Conservation (phyloP, 495 filamentous ascomycete species). For the Gamarada debralockiae region DNA sequence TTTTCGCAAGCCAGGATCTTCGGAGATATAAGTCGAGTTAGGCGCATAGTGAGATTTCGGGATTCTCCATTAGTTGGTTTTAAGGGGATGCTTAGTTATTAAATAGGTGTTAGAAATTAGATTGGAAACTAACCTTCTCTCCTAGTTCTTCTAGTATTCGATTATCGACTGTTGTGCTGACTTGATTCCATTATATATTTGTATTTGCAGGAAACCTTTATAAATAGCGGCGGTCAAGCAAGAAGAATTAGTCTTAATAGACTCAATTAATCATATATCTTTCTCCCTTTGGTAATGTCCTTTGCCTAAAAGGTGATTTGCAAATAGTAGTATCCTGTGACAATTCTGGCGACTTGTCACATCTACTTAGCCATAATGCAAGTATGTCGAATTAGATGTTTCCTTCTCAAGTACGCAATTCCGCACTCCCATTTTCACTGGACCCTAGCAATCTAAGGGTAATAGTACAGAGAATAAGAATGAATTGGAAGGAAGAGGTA, state of each 20-base stretch:
- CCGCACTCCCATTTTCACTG: no score
- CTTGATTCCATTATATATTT: slow-evolving; percentile 97
- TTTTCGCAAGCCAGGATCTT: slow-evolving; percentile 77
- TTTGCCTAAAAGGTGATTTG: slow-evolving; percentile 99
- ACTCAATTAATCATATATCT: slow-evolving; percentile 94
- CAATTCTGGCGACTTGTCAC: slow-evolving; percentile 86
- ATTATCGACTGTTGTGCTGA: slow-evolving; percentile 88
- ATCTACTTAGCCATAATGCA: background rate
- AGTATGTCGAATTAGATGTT: no score
- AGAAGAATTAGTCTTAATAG: slow-evolving; percentile 94
- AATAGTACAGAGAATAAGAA: no score
- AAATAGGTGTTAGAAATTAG: slow-evolving; percentile 4
- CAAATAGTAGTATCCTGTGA: slow-evolving; percentile 97
- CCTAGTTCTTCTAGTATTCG: slow-evolving; percentile 90
- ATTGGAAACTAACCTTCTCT: slow-evolving; percentile 60
- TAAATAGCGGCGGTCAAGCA: slow-evolving; percentile 96
- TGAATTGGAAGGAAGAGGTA: no score
- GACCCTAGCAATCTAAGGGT: no score
- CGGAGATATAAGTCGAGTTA: slow-evolving; percentile 96
- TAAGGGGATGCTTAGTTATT: slow-evolving; percentile 64
- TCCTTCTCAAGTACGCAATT: no score
- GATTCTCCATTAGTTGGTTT: slow-evolving; percentile 84
- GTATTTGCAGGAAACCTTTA: slow-evolving; percentile 97
- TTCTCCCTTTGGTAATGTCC: slow-evolving; percentile 90
- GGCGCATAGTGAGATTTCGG: slow-evolving; percentile 96